Evolutionary conservation across 257 asterid genomes (phyloP), one percentile per base, ranked within the genome.

Genomic region (Solanum virginianum): DNA sequence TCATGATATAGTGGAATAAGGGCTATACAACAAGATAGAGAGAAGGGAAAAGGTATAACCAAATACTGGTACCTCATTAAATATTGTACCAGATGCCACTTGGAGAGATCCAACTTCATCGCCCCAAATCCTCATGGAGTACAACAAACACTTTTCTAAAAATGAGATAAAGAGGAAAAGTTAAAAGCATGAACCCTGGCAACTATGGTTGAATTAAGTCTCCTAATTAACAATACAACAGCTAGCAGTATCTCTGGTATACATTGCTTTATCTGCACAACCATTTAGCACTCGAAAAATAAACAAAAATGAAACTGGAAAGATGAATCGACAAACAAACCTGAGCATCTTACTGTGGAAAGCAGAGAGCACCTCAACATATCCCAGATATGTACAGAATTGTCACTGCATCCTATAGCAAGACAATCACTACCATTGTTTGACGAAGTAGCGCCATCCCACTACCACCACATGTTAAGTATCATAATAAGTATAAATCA

Each of bases 31-130:
- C n/a, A 83, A 53, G 83, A 81, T 70, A 22, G 74, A 79, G 83
- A 5, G 55, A 36, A 55, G 16, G 47, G 62, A 15, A 74, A 77
- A 24, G 24, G 59, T 75, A 51, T 77, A 77, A 51, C 45, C 14
- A 39, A 51, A 51, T 26, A 51, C 7, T 17, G 82, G 81, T 87
- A 96, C 99, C 99, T 94, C 98, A 70, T 96, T 96, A 86, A 88
- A 94, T 88, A 96, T 96, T 39, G 99, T 96, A 80, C 99, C 99
- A 24, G 99, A 94, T 85, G 99, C 99, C 84, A 96, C 85, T 8
- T 62, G 88, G 88, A 96, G 95, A 84, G 94, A 87, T 81, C 91
- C 94, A 87, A 91, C 91, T 80, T 91, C 91, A 77, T 90, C 77
- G 56, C 98, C 98, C 83, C 91, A 92, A 89, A 95, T 94, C 86